phyloP scores from a whole-genome alignment of 108 stramenopile genomes.

The Cylindrotheca closterium region DNA sequence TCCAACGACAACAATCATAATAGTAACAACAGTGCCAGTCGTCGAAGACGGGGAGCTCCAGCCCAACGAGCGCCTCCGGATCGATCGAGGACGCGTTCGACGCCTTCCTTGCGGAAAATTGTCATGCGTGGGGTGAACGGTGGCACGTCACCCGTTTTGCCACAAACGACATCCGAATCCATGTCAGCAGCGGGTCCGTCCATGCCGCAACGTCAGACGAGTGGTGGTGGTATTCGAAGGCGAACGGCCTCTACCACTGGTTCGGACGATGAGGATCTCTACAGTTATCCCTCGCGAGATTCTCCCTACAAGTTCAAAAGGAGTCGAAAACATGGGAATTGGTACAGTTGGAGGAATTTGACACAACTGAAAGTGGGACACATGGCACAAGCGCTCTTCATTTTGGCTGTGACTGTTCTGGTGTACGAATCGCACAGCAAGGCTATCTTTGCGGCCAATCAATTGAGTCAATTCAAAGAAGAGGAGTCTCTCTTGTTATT shows the following conservation, averaged over 20 bases:
- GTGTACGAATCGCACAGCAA: constrained; percentile 50
- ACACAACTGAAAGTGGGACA: constrained; percentile 28
- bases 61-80: constrained; percentile 10
- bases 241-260: constrained; percentile 14
- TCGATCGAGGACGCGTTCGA: constrained; percentile 22
- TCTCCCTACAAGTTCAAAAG: constrained; percentile 8
- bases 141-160: background rate
- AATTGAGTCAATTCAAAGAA: constrained; percentile 39
- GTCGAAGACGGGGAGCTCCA: background rate
- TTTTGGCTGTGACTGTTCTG: constrained; percentile 30
- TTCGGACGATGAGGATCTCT: constrained; percentile 28
- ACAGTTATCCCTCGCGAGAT: constrained; percentile 5
- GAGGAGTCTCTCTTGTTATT: constrained; percentile 43
- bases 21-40: too few species aligned
- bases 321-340: constrained; percentile 6
- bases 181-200: background rate
- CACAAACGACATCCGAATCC: constrained; percentile 27
- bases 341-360: constrained; percentile 17
- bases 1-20: background rate
- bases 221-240: constrained; percentile 9
- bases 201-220: constrained; percentile 1
- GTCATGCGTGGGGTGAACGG: background rate
- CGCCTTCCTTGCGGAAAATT: constrained; percentile 8
- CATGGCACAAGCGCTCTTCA: constrained; percentile 35
- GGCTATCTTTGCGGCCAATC: constrained; percentile 29